Evolutionary conservation across 495 filamentous ascomycete genomes (phyloP).

Genomic region (Daldinia vernicosa): DNA sequence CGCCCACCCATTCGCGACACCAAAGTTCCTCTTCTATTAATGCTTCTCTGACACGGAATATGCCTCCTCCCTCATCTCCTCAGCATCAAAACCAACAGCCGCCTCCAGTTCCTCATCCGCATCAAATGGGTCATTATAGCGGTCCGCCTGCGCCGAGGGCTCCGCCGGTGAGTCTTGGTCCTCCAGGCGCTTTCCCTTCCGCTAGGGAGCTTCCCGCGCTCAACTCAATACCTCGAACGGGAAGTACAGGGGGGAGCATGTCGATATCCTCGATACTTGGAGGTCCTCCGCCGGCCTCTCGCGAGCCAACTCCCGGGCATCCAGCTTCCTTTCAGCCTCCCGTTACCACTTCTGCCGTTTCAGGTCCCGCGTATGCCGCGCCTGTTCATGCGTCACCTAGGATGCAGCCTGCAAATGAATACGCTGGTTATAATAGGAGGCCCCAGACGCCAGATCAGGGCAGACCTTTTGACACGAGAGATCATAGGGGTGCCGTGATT

Average conservation of each 20-base stretch:
- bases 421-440: constrained; percentile 65
- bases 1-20: constrained; percentile 60
- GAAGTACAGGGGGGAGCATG: constrained; percentile 77
- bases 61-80: constrained; percentile 65
- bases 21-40: constrained; percentile 62
- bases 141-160: constrained; percentile 56
- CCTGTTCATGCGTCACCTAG: constrained; percentile 63
- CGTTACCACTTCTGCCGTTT: constrained; percentile 60
- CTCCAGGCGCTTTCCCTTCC: constrained; percentile 58
- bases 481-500: constrained; percentile 55
- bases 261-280: constrained; percentile 95
- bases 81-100: constrained; percentile 51
- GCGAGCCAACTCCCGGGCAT: constrained; percentile 60
- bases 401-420: constrained; percentile 61
- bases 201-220: constrained; percentile 65
- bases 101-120: constrained; percentile 44
- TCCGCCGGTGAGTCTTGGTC: constrained; percentile 63
- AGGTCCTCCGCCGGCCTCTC: constrained; percentile 61
- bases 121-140: constrained; percentile 55
- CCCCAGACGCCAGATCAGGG: constrained; percentile 79
- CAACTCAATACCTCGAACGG: constrained; percentile 57
- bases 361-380: constrained; percentile 55
- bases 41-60: constrained; percentile 57
- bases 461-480: constrained; percentile 57
- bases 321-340: constrained; percentile 64